Percentiles rank a stretch among this genome's conserved stretches.
These are phyloP conservation scores for Auxenochlorella pyrenoidosa DNA, from an alignment of 139 green algal genomes.

Conservation along the genomic window DNA sequence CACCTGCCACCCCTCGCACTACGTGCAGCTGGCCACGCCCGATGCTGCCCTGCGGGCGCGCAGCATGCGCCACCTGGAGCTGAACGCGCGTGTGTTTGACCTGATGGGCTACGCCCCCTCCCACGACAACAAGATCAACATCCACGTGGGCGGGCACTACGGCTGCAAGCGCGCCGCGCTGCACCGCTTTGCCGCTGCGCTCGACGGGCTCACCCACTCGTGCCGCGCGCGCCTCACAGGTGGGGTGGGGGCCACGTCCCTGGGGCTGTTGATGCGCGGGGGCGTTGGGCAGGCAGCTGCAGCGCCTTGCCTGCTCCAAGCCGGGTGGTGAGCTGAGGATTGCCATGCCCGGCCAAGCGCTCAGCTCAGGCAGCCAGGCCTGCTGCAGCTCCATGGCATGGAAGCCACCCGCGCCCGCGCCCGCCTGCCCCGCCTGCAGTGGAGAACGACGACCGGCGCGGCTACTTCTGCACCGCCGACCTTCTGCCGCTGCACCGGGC, in stretches of 20 bases:
- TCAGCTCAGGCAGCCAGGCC: too few species aligned
- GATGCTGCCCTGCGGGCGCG: constrained; percentile 35
- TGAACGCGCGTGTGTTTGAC: constrained; percentile 72
- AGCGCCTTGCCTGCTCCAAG: not conserved
- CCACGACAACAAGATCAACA: constrained; percentile 83
- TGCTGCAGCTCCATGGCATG: too few species aligned
- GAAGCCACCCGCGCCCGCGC: too few species aligned
- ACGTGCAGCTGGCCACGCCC: constrained; percentile 58
- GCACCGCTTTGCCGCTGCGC: constrained; percentile 61
- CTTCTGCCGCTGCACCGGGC: constrained; percentile 53
- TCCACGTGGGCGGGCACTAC: constrained; percentile 67
- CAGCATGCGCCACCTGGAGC: constrained; percentile 71
- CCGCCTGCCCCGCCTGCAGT: constrained; percentile 35
- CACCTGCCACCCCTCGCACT: constrained; percentile 46
- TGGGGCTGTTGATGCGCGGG: too few species aligned
- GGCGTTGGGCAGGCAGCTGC: not conserved
- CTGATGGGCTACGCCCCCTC: constrained; percentile 71
- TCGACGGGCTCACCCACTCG: constrained; percentile 51
- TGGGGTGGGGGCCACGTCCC: too few species aligned
- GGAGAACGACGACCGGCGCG: constrained; percentile 76
- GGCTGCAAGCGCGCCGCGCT: constrained; percentile 63
- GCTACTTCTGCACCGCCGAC: constrained; percentile 59
- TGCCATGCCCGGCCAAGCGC: too few species aligned
- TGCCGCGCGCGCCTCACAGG: constrained; percentile 64
- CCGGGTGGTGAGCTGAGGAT: too few species aligned